A percentile compares a stretch with the other conserved stretches of the same genome.
Evolutionary conservation across 129 eudicot genomes (phyloP).

Genomic region (Dittrichia graveolens): DNA sequence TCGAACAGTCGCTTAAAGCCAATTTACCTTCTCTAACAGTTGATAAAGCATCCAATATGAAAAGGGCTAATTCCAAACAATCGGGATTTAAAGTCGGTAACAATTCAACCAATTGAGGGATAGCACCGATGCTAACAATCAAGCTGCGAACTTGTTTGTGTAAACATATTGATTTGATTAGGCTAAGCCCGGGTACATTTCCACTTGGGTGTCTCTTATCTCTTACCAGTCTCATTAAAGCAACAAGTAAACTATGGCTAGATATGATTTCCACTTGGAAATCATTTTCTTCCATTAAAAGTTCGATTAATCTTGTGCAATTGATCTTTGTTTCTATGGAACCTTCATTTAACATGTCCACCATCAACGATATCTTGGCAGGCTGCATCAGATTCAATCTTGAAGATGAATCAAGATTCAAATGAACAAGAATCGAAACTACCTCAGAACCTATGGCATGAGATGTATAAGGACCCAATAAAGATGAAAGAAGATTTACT

Average conservation of each 20-base stretch:
- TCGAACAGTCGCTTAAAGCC: slow-evolving; percentile 43
- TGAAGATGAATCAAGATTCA: slow-evolving; percentile 34
- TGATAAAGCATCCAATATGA: slow-evolving; percentile 36
- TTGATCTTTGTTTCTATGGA: slow-evolving; percentile 48
- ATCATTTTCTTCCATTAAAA: slow-evolving; percentile 42
- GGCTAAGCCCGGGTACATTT: slow-evolving; percentile 37
- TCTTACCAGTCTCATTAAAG: slow-evolving; percentile 38
- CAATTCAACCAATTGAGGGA: slow-evolving; percentile 46
- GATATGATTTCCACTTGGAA: slow-evolving; percentile 40
- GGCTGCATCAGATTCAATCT: slow-evolving; percentile 40
- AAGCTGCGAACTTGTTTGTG: slow-evolving; percentile 35
- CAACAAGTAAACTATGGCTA: slow-evolving; percentile 48
- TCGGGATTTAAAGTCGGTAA: slow-evolving; percentile 36
- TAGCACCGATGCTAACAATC: slow-evolving; percentile 38
- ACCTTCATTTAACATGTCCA: slow-evolving; percentile 56
- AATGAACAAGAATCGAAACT: slow-evolving; percentile 45
- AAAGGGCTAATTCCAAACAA: slow-evolving; percentile 42
- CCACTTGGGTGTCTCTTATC: slow-evolving; percentile 42
- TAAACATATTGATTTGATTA: slow-evolving; percentile 36
- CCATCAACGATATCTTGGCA: slow-evolving; percentile 46
- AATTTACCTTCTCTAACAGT: slow-evolving; percentile 33
- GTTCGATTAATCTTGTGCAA: slow-evolving; percentile 35
- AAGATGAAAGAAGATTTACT: slow-evolving; percentile 32
- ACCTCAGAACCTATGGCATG: slow-evolving; percentile 56
- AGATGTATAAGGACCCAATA: slow-evolving; percentile 50